phyloP scores from a whole-genome alignment of 2,329 filamentous ascomycete species.

The Lasiodiplodia citricola region DNA sequence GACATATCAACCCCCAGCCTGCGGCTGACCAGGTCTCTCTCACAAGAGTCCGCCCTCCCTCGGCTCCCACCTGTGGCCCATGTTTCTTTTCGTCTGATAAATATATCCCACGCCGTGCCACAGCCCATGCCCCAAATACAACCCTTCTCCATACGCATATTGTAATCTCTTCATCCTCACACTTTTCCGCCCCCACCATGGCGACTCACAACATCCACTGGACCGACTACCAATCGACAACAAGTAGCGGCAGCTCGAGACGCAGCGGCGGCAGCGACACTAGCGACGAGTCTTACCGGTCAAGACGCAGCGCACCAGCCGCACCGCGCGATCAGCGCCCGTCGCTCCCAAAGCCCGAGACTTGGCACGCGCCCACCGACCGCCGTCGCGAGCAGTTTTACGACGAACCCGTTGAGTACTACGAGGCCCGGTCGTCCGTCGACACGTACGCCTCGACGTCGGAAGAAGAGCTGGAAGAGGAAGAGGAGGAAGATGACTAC shows the following conservation, averaged over 20 bases:
- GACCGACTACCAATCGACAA: conserved; percentile 21
- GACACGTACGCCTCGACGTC: conserved; percentile 84
- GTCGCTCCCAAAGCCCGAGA: conserved; percentile 38
- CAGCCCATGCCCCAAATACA: conserved; percentile 4
- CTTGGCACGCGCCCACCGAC: conserved; percentile 39
- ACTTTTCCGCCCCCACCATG: conserved; percentile 2
- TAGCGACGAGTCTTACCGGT: conserved; percentile 36
- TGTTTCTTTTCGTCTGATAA: conserved; percentile 17
- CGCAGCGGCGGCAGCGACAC: conserved; percentile 32
- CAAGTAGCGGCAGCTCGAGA: conserved; percentile 22
- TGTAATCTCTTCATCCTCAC: conserved; percentile 3
- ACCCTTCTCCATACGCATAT: neutral
- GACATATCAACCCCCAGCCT: conserved; percentile 16
- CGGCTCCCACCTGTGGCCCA: neutral
- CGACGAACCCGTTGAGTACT: conserved; percentile 22
- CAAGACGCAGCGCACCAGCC: conserved; percentile 39
- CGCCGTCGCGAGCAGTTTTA: conserved; percentile 35
- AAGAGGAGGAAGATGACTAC: conserved; percentile 51
- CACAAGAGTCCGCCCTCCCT: conserved; percentile 1
- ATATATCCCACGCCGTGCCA: conserved; percentile 20
- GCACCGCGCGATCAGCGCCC: conserved; percentile 35
- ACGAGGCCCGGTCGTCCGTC: conserved; percentile 38
- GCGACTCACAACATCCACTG: conserved; percentile 19
- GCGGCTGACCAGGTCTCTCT: neutral
- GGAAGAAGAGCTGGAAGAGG: conserved; percentile 56